phyloP scores from a whole-genome alignment of 2,329 filamentous ascomycete genomes.

The Fusarium setosum region DNA sequence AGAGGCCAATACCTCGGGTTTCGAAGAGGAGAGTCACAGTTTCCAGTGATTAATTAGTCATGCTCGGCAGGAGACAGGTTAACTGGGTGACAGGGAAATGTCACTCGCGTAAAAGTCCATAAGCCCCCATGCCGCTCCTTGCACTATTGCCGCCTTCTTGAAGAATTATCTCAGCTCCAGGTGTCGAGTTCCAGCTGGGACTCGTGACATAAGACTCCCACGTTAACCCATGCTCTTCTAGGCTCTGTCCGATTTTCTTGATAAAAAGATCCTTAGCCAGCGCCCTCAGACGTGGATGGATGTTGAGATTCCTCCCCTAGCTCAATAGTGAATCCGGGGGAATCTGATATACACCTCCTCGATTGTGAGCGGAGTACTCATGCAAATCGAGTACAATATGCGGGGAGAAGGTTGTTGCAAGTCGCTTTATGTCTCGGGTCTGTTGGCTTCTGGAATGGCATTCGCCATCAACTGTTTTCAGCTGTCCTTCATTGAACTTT shows the following conservation, averaged over 20 bases:
- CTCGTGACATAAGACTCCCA: not conserved
- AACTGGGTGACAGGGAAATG: not conserved
- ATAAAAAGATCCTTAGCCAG: not conserved
- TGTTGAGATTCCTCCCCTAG: constrained; percentile 14
- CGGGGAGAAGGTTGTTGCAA: constrained; percentile 4
- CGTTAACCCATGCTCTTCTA: not conserved
- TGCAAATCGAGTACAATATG: constrained; percentile 17
- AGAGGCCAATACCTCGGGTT: not conserved
- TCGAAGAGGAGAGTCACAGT: not conserved
- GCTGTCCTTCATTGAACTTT: no score
- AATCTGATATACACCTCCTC: constrained; percentile 12
- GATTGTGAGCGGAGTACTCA: not conserved
- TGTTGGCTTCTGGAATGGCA: not conserved
- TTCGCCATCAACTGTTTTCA: no score
- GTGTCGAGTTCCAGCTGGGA: not conserved
- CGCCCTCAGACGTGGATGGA: not conserved
- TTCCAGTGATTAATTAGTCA: not conserved
- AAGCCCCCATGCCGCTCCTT: not conserved
- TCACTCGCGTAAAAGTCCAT: not conserved
- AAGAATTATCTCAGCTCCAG: not conserved
- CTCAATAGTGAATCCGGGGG: not conserved
- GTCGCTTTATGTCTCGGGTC: constrained; percentile 2
- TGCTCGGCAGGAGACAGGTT: not conserved
- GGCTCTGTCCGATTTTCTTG: not conserved
- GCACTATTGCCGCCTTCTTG: not conserved